Conservation (phyloP, 139 green algal species). For the Volvox reticuliferus region DNA sequence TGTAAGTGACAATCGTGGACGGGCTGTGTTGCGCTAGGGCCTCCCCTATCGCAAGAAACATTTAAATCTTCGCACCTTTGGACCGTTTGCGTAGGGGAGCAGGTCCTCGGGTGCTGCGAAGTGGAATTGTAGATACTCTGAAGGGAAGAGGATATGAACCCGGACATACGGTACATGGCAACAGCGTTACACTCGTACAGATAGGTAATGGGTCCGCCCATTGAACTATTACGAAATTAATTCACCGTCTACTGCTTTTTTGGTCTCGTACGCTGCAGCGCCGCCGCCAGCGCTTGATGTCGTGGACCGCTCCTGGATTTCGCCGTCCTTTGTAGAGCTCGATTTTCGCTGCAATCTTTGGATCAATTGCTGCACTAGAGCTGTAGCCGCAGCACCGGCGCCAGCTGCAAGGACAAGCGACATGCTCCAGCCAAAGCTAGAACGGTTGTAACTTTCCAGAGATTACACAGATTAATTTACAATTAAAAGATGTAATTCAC, state of each 20-base stretch:
- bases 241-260: slow-evolving; percentile 64
- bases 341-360: not conserved
- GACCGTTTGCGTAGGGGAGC: slow-evolving; percentile 59
- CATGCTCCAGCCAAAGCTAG: not conserved
- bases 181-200: not conserved
- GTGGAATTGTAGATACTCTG: slow-evolving; percentile 73
- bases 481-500: no score
- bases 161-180: not conserved
- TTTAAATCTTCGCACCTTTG: slow-evolving; percentile 53
- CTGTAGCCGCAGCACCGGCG: not conserved
- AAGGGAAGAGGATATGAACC: not conserved
- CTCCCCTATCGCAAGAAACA: no score
- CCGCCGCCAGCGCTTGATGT: slow-evolving; percentile 60
- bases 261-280: slow-evolving; percentile 65
- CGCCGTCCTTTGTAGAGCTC: not conserved
- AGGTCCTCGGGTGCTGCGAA: slow-evolving; percentile 61
- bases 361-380: not conserved
- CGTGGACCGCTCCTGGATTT: slow-evolving; percentile 53
- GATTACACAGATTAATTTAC: no score
- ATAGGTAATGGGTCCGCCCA: no score
- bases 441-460: no score
- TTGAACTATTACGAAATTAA: not conserved
- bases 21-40: no score
- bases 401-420: not conserved
- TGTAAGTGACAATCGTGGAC: not conserved